These are phyloP conservation scores for Colletotrichum sp. DNA, from an alignment of 2,329 filamentous ascomycete species.

Conservation along the genomic window DNA sequence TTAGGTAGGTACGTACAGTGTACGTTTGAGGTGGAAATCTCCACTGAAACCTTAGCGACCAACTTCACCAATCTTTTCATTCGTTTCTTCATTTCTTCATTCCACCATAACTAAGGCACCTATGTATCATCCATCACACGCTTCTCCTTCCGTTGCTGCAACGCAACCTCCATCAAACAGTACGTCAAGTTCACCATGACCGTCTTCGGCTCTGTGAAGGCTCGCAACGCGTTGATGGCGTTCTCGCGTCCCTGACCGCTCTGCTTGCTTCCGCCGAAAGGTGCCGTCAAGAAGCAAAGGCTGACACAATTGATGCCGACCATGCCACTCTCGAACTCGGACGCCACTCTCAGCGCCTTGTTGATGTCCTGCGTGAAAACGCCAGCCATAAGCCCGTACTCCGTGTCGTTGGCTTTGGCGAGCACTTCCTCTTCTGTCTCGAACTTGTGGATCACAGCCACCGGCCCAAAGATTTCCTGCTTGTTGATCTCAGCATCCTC, in stretches of 20 bases:
- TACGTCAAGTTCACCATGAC: conserved; percentile 47
- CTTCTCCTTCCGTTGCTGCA: not conserved
- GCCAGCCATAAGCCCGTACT: conserved; percentile 47
- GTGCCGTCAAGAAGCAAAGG: conserved; percentile 40
- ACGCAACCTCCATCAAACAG: not conserved
- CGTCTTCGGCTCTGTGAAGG: conserved; percentile 56
- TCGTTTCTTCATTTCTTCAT: not conserved
- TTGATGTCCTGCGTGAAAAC: conserved; percentile 70
- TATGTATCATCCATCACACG: not conserved
- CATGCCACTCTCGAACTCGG: conserved; percentile 69
- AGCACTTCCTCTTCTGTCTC: conserved; percentile 62
- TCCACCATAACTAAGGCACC: not conserved
- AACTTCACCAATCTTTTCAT: not conserved
- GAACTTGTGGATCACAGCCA: conserved; percentile 59
- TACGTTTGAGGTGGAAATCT: not conserved
- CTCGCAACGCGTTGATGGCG: conserved; percentile 49
- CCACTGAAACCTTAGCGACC: not conserved
- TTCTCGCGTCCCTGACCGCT: conserved; percentile 55
- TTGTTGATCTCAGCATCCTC: conserved; percentile 51
- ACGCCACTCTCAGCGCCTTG: conserved; percentile 60
- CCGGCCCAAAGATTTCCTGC: conserved; percentile 64
- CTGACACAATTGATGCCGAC: conserved; percentile 68
- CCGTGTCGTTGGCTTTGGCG: conserved; percentile 58
- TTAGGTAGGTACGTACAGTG: not conserved
- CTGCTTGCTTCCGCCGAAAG: conserved; percentile 57